Evolutionary conservation across 306 rosid species (phyloP).

Genomic region (Fagus sylvatica): DNA sequence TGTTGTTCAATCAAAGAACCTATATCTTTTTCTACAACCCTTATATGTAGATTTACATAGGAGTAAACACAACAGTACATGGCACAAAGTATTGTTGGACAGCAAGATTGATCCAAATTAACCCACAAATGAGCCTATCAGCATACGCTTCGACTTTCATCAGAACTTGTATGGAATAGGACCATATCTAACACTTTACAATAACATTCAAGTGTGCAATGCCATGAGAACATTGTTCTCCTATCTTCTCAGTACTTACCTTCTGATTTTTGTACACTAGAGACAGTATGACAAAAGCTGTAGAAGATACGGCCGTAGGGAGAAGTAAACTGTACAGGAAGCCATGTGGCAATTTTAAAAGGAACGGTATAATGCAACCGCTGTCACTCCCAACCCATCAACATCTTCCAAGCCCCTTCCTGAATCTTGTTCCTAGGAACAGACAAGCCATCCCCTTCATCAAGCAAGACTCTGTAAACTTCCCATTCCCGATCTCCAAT

Average conservation of each 20-base stretch:
- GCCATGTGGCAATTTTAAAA: conserved; percentile 8
- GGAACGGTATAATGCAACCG: conserved; percentile 16
- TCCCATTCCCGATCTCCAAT: conserved; percentile 88
- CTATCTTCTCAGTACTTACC: conserved; percentile 25
- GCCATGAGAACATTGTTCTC: conserved; percentile 10
- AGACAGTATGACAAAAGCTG: conserved; percentile 30
- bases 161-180: neutral
- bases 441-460: conserved; percentile 64
- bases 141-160: neutral
- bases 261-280: conserved; percentile 34
- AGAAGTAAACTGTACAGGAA: conserved; percentile 40
- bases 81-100: neutral
- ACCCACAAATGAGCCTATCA: neutral
- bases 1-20: neutral
- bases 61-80: neutral
- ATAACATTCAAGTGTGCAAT: conserved; percentile 24
- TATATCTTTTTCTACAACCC: neutral
- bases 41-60: too few relatives aligned
- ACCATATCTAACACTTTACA: conserved; percentile 32
- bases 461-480: conserved; percentile 85
- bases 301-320: conserved; percentile 24
- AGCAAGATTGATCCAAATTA: neutral
- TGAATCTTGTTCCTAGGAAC: conserved; percentile 63
- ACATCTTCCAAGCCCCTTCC: conserved; percentile 82
- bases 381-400: conserved; percentile 90